Evolutionary conservation across 192 early-diverging fungal species (phyloP), one percentile per base, ranked within the genome.

Genomic region (Gonapodya prolifera): DNA sequence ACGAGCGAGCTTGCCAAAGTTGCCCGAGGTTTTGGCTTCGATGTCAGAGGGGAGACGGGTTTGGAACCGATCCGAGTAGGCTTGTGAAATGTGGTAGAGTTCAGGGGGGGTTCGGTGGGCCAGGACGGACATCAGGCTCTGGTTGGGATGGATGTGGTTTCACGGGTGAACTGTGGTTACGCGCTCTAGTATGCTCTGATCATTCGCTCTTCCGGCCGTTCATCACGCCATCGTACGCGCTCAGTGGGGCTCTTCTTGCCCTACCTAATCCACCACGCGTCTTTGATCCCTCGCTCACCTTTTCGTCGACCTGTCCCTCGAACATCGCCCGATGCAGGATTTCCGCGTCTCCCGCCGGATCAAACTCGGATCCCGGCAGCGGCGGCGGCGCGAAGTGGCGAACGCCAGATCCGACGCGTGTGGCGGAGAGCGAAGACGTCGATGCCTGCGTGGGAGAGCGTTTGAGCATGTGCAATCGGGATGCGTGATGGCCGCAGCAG

Each of bases 381-480:
- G 45, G 45, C 23, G 45, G 45, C 8, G 45, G 45, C 45, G 45
- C 45, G 45, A 23, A 61, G 45, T 61, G 45, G 45, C 45, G 23
- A 23, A 61, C 23, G 8, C 23, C 8, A 23, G 23, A 61, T 8
- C 8, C 8, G 45, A 61, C 8, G 45, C 45, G 45, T 23, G 45
- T 16, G 8, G 45, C 8, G 45, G 45, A 61, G 45, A 61, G 45
- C 8, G 45, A 61, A 61, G 45, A 61, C 8, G 45, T 16, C 23
- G 45, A 61, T 61, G 45, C 45, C 23, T 61, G 45, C 8, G 45
- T 61, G 8, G 45, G 45, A 23, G 45, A 16, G 45, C 45, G 45
- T 61, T 61, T 61, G 45, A 61, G 45, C 45, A 61, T 61, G 45
- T n/a, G n/a, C n/a, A n/a, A n/a, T n/a, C n/a, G n/a, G n/a, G n/a